A percentile compares a stretch with the other conserved stretches of the same genome.
phyloP scores from a whole-genome alignment of 148 eudicot genomes.

The Silene conica region DNA sequence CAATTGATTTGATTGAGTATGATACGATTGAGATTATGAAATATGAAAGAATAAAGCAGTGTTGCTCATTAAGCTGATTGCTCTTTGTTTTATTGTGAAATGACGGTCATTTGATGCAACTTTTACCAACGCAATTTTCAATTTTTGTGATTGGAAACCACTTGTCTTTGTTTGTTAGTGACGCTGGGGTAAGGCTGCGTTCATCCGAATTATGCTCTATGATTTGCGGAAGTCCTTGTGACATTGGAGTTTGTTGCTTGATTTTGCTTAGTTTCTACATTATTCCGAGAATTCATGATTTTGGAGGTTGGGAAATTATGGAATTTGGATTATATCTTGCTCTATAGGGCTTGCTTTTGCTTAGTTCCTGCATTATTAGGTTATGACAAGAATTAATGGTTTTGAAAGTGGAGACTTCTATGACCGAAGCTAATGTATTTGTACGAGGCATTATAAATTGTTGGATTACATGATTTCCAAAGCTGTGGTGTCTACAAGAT shows the following conservation, averaged over 20 bases:
- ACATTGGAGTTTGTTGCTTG: no score
- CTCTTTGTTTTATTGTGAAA: not conserved
- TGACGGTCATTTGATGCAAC: not conserved
- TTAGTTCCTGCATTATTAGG: not conserved
- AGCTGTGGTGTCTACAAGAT: no score
- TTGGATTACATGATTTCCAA: not conserved
- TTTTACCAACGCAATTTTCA: not conserved
- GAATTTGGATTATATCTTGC: not conserved
- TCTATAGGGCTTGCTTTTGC: not conserved
- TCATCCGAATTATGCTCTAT: no score
- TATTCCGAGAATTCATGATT: not conserved
- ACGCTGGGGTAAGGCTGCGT: no score
- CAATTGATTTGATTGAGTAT: not conserved
- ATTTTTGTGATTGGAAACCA: not conserved
- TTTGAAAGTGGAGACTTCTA: slow-evolving; percentile 2
- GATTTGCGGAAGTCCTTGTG: no score
- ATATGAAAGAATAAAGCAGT: not conserved
- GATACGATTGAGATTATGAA: not conserved
- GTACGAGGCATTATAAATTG: not conserved
- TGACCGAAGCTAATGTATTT: not conserved
- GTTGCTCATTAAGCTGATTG: not conserved
- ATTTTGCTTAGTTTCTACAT: not conserved
- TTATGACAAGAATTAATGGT: not conserved
- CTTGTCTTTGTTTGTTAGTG: no score
- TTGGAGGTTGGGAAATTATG: not conserved